A percentile compares a stretch with the other conserved stretches of the same genome.
These are phyloP conservation scores for Isochrysis galbana DNA, from an alignment of 78 protist genomes.

Conservation along the genomic window DNA sequence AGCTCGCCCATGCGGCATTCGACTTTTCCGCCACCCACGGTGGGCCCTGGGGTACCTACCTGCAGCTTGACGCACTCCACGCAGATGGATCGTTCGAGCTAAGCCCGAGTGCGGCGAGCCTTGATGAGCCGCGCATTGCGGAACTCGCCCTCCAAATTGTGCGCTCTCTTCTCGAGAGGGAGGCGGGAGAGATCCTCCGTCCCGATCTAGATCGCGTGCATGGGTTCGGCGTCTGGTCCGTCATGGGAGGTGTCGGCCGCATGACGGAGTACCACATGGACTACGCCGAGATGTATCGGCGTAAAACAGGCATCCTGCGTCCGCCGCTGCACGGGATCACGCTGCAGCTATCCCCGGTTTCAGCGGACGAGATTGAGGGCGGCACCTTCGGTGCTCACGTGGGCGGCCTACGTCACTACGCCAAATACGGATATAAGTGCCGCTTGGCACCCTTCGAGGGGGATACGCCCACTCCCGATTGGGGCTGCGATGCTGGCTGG, in stretches of 20 bases:
- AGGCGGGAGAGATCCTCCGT: neutral
- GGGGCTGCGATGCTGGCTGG: neutral
- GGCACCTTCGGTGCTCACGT: neutral
- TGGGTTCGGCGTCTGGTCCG: neutral
- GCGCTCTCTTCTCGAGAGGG: neutral
- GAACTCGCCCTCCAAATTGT: neutral
- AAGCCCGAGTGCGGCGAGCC: neutral
- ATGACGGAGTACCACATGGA: neutral
- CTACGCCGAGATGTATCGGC: slow-evolving; percentile 1
- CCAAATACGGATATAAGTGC: neutral
- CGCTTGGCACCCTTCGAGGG: neutral
- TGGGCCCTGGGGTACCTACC: neutral
- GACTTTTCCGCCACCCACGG: neutral
- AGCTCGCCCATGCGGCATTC: neutral
- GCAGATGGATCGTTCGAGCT: neutral
- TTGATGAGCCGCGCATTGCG: neutral
- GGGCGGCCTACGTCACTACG: neutral
- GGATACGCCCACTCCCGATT: neutral
- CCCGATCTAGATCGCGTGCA: neutral
- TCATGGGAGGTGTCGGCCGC: neutral
- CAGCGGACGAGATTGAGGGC: neutral
- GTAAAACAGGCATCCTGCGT: neutral
- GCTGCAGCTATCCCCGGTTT: neutral
- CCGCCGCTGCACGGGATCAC: neutral
- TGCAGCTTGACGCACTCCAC: neutral